These are phyloP conservation scores for Fusarium nurragi DNA, from an alignment of 2,329 filamentous ascomycete genomes.

Conservation along the genomic window DNA sequence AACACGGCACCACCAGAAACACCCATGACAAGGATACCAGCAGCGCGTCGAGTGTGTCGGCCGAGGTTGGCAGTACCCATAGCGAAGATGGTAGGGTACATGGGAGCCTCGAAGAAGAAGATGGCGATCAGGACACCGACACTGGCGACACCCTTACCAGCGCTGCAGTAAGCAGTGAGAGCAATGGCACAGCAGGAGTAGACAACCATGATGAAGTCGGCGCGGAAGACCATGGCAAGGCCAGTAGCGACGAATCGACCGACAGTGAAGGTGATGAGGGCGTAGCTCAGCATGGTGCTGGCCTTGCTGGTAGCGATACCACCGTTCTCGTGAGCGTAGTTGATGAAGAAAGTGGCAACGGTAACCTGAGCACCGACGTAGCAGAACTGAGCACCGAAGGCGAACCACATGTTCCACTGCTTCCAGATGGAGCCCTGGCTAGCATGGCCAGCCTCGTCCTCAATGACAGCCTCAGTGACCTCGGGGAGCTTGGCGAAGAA, in stretches of 20 bases:
- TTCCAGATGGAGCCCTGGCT: conserved; percentile 71
- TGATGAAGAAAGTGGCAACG: conserved; percentile 76
- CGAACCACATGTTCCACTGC: conserved; percentile 80
- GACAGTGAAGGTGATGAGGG: conserved; percentile 77
- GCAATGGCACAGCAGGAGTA: conserved; percentile 72
- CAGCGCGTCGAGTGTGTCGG: conserved; percentile 78
- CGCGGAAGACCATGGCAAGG: conserved; percentile 72
- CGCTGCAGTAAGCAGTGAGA: conserved; percentile 58
- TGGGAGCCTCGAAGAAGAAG: conserved; percentile 82
- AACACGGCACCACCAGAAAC: conserved; percentile 72
- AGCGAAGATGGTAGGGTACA: conserved; percentile 83
- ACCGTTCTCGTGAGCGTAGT: conserved; percentile 72
- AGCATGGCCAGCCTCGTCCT: conserved; percentile 58
- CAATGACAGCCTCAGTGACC: conserved; percentile 63
- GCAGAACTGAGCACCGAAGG: conserved; percentile 78
- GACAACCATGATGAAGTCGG: conserved; percentile 74
- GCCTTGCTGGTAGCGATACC: conserved; percentile 58
- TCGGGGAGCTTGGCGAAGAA: conserved; percentile 76
- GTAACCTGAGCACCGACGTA: conserved; percentile 79
- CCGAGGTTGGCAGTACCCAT: conserved; percentile 79
- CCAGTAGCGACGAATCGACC: conserved; percentile 73
- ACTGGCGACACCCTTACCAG: conserved; percentile 54
- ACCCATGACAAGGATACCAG: conserved; percentile 74
- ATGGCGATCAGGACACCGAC: conserved; percentile 74
- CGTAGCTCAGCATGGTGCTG: conserved; percentile 76